phyloP scores from a whole-genome alignment of 2,329 filamentous ascomycete genomes.

The Pseudogymnoascus pannorum region DNA sequence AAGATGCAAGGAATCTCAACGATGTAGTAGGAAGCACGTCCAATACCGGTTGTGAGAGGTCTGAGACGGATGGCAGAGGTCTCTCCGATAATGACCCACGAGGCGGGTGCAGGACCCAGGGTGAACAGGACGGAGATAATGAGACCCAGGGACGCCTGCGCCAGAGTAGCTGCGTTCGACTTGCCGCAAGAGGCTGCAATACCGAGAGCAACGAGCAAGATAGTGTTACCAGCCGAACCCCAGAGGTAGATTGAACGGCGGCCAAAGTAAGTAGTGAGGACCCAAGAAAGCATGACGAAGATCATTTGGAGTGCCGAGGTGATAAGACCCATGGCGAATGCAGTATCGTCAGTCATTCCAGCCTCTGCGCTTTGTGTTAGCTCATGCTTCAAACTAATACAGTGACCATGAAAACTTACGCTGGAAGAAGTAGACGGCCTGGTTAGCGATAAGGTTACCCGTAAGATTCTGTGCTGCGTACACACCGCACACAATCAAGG shows the following conservation, averaged over 20 bases:
- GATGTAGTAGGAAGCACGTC: slow-evolving; percentile 56
- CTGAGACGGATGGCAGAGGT: slow-evolving; percentile 58
- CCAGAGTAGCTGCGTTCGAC: slow-evolving; percentile 25
- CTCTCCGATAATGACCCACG: slow-evolving; percentile 61
- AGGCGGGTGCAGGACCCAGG: slow-evolving; percentile 54
- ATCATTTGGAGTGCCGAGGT: slow-evolving; percentile 55
- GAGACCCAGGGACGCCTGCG: slow-evolving; percentile 24
- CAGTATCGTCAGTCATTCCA: slow-evolving; percentile 44
- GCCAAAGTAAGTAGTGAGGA: slow-evolving; percentile 56
- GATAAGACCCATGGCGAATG: slow-evolving; percentile 57
- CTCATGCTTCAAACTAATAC: not conserved
- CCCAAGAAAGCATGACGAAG: slow-evolving; percentile 60
- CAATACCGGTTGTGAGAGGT: slow-evolving; percentile 56
- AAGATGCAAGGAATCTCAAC: slow-evolving; percentile 61
- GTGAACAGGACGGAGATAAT: slow-evolving; percentile 61
- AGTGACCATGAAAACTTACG: slow-evolving; percentile 16
- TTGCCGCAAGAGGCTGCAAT: slow-evolving; percentile 46
- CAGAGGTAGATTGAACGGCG: slow-evolving; percentile 28
- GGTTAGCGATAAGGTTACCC: slow-evolving; percentile 56
- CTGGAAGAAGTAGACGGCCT: slow-evolving; percentile 54
- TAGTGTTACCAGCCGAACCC: not conserved
- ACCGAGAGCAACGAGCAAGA: slow-evolving; percentile 42
- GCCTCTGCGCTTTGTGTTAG: slow-evolving; percentile 42
- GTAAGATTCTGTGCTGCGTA: slow-evolving; percentile 55
- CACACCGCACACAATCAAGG: slow-evolving; percentile 48